Evolutionary conservation across 108 stramenopile genomes (phyloP), one percentile per base, ranked within the genome.

Genomic region (Cyclotella sp.): DNA sequence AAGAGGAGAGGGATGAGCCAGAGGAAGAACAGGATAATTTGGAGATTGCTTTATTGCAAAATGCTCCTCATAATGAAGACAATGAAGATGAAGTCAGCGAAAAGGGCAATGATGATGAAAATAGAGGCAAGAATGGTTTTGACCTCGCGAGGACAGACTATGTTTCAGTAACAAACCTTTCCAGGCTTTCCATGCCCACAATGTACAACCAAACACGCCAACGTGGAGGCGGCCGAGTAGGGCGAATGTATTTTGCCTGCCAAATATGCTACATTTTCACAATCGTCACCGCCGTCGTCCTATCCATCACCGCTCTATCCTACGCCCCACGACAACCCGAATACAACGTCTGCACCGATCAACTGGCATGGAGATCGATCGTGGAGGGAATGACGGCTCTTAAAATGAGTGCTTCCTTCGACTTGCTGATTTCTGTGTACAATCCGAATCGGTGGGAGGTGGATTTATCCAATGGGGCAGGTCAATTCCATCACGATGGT

Each of bases 261-360:
- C 63, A 84, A 57, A 34, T 73, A 15, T 81, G 86, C 58, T 90
- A 91, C 47, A 47, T 75, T 13, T 10, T 88, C 21, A 75, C 83
- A 27, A 65, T 92, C 13, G 9, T 88, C 22, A 30, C 76, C 0
- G 72, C 90, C 11, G 44, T 73, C 10, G n/a, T 70, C 15, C 63
- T 90, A 9, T 73, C 80, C 12, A 68, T 81, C 19, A 41, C 77
- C 0, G 51, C 73, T n/a, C 79, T 93, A 47, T 81, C 72, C 41
- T 90, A 87, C 63, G 93, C 81, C 65, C 95, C 93, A 13, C 73
- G 86, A 42, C 58, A 79, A 16, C 95, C 95, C 14, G 65, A 79
- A n/a, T 90, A 87, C 86, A 92, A 88, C 78, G 90, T 96, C 34
- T 96, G 95, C 86, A 90, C 89, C 55, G 87, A 96, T 66, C 78